These are phyloP conservation scores for Hypsizygus marmoreus DNA, from an alignment of 768 basidiomycete species.

Conservation along the genomic window DNA sequence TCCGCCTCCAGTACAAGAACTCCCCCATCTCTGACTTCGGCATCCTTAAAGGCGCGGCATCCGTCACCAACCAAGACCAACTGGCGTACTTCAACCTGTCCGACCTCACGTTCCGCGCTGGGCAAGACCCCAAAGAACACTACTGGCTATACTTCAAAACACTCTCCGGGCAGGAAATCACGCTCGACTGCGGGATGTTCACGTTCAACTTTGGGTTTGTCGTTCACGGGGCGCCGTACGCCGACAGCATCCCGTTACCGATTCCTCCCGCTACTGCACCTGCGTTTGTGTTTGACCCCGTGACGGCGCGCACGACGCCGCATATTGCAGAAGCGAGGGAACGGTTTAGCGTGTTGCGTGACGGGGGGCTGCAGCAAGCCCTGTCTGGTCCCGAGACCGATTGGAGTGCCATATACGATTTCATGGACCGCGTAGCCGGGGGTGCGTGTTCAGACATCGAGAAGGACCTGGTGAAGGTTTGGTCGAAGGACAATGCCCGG, in stretches of 20 bases:
- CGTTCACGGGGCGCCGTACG: slow-evolving; percentile 9
- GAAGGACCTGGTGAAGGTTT: slow-evolving; percentile 20
- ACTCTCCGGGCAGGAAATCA: slow-evolving; percentile 39
- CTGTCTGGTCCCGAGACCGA: slow-evolving; percentile 10
- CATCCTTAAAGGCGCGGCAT: slow-evolving; percentile 35
- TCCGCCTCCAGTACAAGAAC: slow-evolving; percentile 36
- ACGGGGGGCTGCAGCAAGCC: slow-evolving; percentile 22
- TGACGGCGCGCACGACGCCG: slow-evolving; percentile 13
- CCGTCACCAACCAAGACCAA: slow-evolving; percentile 35
- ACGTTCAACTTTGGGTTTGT: slow-evolving; percentile 38
- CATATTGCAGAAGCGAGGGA: slow-evolving; percentile 12
- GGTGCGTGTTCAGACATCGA: slow-evolving; percentile 20
- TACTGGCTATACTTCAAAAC: slow-evolving; percentile 55
- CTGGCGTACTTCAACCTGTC: slow-evolving; percentile 34
- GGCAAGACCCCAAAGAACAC: slow-evolving; percentile 47
- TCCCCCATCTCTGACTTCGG: slow-evolving; percentile 50
- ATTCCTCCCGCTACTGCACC: slow-evolving; percentile 18
- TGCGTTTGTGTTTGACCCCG: slow-evolving; percentile 25
- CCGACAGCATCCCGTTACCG: background rate
- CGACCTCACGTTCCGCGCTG: slow-evolving; percentile 24
- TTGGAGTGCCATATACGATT: slow-evolving; percentile 18
- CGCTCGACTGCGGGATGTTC: slow-evolving; percentile 43
- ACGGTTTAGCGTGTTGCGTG: slow-evolving; percentile 32
- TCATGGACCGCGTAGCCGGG: slow-evolving; percentile 34
- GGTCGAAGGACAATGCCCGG: slow-evolving; percentile 6